Conservation (phyloP, 306 rosid species). For the Cucumis cinereus region DNA sequence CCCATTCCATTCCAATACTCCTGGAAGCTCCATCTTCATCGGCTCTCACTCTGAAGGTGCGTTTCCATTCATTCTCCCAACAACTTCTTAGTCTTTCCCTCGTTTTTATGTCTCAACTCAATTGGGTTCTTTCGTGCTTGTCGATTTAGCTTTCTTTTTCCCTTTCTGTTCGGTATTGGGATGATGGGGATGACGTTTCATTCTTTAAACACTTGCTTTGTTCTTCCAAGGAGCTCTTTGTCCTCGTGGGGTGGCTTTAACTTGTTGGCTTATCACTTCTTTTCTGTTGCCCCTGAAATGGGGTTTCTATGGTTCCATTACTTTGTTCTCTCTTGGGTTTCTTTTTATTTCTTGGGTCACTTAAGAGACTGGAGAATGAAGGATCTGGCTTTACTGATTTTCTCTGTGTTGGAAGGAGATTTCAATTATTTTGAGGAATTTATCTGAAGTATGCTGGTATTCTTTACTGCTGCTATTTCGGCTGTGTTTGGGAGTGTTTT, state of each 20-base stretch:
- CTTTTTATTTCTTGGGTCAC: too few species aligned
- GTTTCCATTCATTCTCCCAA: neutral
- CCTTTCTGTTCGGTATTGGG: neutral
- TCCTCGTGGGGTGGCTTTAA: neutral
- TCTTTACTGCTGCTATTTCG: too few species aligned
- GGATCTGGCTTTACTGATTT: neutral
- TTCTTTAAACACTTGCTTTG: neutral
- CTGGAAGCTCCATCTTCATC: neutral
- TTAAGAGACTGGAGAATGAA: neutral
- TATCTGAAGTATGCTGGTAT: neutral
- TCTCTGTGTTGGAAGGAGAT: neutral
- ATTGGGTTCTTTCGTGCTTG: neutral
- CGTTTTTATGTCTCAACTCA: neutral
- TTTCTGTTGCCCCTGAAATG: neutral
- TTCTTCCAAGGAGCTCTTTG: neutral
- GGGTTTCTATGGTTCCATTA: neutral
- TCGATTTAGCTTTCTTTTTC: neutral
- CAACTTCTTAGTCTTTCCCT: neutral
- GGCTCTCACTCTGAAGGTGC: conserved; percentile 24
- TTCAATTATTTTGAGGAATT: neutral
- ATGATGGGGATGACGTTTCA: neutral
- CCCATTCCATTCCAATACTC: neutral
- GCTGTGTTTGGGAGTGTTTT: too few species aligned
- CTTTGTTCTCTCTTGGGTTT: neutral
- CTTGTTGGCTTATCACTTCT: neutral